A percentile compares a stretch with the other conserved stretches of the same genome.
These are phyloP conservation scores for Conoideocrella luteorostrata DNA, from an alignment of 2,329 filamentous ascomycete genomes.

Conservation along the genomic window DNA sequence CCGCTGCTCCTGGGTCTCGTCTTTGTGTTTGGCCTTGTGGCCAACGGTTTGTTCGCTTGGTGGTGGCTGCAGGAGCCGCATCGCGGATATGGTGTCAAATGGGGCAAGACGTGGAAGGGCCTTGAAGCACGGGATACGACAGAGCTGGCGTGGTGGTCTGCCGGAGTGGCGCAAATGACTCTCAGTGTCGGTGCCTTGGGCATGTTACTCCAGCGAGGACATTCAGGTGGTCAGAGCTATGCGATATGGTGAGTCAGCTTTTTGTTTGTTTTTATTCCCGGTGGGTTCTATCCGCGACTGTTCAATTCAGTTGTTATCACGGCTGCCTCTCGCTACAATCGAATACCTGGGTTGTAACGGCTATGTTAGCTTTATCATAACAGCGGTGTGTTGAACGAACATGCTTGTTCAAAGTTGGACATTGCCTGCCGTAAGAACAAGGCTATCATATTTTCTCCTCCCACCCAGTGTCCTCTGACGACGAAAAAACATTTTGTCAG, in stretches of 20 bases:
- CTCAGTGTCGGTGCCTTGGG: constrained; percentile 33
- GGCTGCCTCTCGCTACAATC: too few species aligned
- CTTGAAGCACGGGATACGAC: constrained; percentile 38
- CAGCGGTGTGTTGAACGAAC: background rate
- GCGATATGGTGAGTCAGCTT: constrained; percentile 38
- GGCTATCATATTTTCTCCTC: background rate
- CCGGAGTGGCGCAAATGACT: constrained; percentile 35
- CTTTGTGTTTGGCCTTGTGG: constrained; percentile 29
- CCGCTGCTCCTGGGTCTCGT: constrained; percentile 27
- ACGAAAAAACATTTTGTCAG: background rate
- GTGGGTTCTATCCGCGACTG: background rate
- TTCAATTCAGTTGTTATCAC: too few species aligned
- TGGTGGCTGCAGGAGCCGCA: constrained; percentile 42
- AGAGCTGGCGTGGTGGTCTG: constrained; percentile 44
- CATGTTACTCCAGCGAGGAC: constrained; percentile 38
- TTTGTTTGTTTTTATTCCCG: background rate
- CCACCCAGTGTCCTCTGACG: background rate
- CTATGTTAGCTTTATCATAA: too few species aligned
- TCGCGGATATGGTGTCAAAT: constrained; percentile 34
- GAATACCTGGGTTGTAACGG: too few species aligned
- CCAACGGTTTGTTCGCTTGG: constrained; percentile 35
- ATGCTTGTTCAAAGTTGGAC: background rate
- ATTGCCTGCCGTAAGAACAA: too few species aligned
- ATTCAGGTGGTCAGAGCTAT: constrained; percentile 42
- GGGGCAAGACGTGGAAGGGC: constrained; percentile 38